Evolutionary conservation across 306 rosid species (phyloP).

Genomic region (Casuarina equisetifolia): DNA sequence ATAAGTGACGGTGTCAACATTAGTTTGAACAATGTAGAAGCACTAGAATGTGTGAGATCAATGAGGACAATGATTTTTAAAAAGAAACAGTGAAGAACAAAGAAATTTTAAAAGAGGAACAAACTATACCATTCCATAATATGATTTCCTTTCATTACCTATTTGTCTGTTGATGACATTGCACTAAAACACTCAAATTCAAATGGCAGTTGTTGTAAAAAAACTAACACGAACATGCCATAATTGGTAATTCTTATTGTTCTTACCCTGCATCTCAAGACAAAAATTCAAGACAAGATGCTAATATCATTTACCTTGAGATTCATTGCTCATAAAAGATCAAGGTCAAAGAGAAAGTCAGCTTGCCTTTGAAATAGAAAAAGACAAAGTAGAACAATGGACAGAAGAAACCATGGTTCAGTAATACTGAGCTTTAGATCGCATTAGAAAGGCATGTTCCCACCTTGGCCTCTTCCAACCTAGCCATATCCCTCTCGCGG

Average conservation of each 20-base stretch:
- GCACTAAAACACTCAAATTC: conserved; percentile 14
- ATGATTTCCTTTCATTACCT: conserved; percentile 4
- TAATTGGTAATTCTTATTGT: conserved; percentile 20
- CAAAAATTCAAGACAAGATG: neutral
- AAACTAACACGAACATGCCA: conserved; percentile 42
- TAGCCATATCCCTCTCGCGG: conserved; percentile 52
- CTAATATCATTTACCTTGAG: no score
- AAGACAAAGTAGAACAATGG: conserved; percentile 10
- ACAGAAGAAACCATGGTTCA: neutral
- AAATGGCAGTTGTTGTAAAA: conserved; percentile 38
- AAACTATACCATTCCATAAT: conserved; percentile 5
- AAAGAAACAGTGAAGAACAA: neutral
- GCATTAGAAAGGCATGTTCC: conserved; percentile 40
- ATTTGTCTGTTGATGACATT: conserved; percentile 19
- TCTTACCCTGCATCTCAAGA: conserved; percentile 8
- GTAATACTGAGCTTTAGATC: conserved; percentile 12
- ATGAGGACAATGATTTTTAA: no score
- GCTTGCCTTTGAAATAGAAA: neutral
- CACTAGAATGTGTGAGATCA: no score
- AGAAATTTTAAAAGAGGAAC: neutral
- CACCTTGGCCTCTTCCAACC: conserved; percentile 50
- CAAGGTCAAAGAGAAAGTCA: neutral
- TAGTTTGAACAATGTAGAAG: no score
- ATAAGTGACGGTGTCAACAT: no score
- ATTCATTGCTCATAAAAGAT: no score